phyloP scores from a whole-genome alignment of 2,329 filamentous ascomycete genomes.

The Zymoseptoria crescenta region DNA sequence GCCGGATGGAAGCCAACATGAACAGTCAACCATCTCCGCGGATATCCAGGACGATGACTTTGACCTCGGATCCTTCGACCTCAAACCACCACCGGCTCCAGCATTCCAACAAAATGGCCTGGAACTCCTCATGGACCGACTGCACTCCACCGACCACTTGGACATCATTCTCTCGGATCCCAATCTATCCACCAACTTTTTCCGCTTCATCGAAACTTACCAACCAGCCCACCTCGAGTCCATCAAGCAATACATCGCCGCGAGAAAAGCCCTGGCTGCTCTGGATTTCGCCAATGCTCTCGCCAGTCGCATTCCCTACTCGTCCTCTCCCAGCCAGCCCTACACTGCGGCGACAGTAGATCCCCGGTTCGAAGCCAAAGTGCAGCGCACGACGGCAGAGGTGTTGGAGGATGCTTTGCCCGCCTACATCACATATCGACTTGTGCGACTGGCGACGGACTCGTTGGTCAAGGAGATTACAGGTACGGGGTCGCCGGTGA shows the following conservation, averaged over 20 bases:
- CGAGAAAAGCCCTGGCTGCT: constrained; percentile 36
- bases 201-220: constrained; percentile 35
- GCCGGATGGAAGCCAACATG: neutral
- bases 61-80: constrained; percentile 29
- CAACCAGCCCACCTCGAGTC: constrained; percentile 29
- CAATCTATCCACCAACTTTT: constrained; percentile 29
- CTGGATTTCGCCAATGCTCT: constrained; percentile 40
- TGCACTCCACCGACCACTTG: constrained; percentile 39
- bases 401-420: constrained; percentile 37
- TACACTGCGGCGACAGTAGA: constrained; percentile 31
- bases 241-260: constrained; percentile 34
- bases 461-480: constrained; percentile 39
- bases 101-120: constrained; percentile 19
- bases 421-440: constrained; percentile 35
- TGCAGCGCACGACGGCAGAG: constrained; percentile 27
- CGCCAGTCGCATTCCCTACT: constrained; percentile 28
- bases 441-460: constrained; percentile 35
- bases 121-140: constrained; percentile 31
- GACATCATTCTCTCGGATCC: constrained; percentile 35
- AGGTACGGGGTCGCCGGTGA: constrained; percentile 33
- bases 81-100: constrained; percentile 34
- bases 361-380: constrained; percentile 30
- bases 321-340: constrained; percentile 15
- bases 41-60: constrained; percentile 13
- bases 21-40: neutral